Conservation (phyloP, 2,329 filamentous ascomycete genomes). For the Verticillium nonalfalfae region DNA sequence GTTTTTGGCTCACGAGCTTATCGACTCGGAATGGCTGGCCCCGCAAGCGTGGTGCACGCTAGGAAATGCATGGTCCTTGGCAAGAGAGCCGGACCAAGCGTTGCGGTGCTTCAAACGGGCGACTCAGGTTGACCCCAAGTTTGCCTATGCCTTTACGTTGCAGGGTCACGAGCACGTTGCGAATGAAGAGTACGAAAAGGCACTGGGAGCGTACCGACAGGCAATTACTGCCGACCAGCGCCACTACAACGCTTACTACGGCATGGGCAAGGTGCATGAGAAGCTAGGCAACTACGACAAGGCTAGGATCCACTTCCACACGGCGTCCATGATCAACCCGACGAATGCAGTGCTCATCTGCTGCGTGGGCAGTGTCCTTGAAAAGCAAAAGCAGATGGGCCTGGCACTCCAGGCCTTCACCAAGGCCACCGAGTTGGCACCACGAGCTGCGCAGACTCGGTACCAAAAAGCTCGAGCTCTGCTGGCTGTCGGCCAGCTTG, state of each 20-base stretch:
- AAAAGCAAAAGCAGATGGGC: slow-evolving; percentile 78
- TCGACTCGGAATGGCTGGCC: slow-evolving; percentile 80
- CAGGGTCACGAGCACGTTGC: slow-evolving; percentile 94
- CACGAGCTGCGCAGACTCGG: slow-evolving; percentile 72
- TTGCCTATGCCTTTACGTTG: slow-evolving; percentile 92
- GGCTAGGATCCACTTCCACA: slow-evolving; percentile 85
- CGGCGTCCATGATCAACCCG: slow-evolving; percentile 83
- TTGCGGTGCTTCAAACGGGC: slow-evolving; percentile 91
- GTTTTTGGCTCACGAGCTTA: slow-evolving; percentile 83
- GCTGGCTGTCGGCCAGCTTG: slow-evolving; percentile 65
- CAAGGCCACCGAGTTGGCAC: slow-evolving; percentile 75
- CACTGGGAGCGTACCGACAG: slow-evolving; percentile 76
- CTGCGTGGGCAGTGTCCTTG: slow-evolving; percentile 83
- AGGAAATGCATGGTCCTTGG: slow-evolving; percentile 90
- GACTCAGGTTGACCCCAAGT: slow-evolving; percentile 81
- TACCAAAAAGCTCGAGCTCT: slow-evolving; percentile 91
- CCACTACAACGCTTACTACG: slow-evolving; percentile 99
- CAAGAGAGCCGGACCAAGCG: slow-evolving; percentile 90
- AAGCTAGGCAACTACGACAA: slow-evolving; percentile 87
- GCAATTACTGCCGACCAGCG: slow-evolving; percentile 81
- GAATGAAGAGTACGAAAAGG: slow-evolving; percentile 97
- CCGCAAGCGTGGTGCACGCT: slow-evolving; percentile 95
- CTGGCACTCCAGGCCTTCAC: slow-evolving; percentile 76
- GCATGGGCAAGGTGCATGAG: slow-evolving; percentile 75
- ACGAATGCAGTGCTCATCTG: slow-evolving; percentile 89